phyloP scores from a whole-genome alignment of 1,284 basidiomycete genomes.

The Trichosporon sp. region DNA sequence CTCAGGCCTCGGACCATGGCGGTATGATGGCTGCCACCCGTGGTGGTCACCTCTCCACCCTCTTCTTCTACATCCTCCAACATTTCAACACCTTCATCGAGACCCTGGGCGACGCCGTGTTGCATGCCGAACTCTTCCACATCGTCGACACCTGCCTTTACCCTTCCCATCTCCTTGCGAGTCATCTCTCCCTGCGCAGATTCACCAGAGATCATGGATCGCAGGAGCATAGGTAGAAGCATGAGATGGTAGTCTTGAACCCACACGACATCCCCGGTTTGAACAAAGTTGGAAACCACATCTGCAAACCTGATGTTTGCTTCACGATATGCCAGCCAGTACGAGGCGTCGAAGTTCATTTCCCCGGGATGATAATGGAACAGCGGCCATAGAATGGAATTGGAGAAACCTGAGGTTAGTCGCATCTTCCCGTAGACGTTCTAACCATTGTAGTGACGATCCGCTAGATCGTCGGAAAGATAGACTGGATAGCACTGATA shows the following conservation, averaged over 20 bases:
- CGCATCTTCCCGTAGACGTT: no score
- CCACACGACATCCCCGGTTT: conserved; percentile 92
- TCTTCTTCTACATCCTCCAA: conserved; percentile 48
- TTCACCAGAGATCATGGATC: conserved; percentile 78
- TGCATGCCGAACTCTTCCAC: conserved; percentile 59
- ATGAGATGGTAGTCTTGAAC: conserved; percentile 98
- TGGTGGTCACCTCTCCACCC: conserved; percentile 41
- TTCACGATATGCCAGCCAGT: conserved; percentile 97
- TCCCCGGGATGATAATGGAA: conserved; percentile 99
- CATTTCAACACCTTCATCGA: conserved; percentile 50
- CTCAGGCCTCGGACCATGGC: conserved; percentile 40
- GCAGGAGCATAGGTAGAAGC: conserved; percentile 93
- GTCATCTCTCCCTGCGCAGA: conserved; percentile 66
- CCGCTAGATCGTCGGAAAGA: conserved; percentile 94
- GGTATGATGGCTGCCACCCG: conserved; percentile 30
- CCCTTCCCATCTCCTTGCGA: conserved; percentile 68
- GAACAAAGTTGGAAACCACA: conserved; percentile 74
- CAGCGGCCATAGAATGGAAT: conserved; percentile 98
- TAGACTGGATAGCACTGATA: conserved; percentile 98
- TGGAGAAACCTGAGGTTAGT: conserved; percentile 70
- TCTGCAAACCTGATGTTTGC: conserved; percentile 96
- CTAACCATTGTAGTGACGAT: conserved; percentile 90
- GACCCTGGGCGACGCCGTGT: conserved; percentile 36
- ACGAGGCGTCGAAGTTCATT: conserved; percentile 99
- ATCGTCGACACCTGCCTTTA: conserved; percentile 69